phyloP scores from a whole-genome alignment of 257 asterid species.

The Galeopsis tetrahit region DNA sequence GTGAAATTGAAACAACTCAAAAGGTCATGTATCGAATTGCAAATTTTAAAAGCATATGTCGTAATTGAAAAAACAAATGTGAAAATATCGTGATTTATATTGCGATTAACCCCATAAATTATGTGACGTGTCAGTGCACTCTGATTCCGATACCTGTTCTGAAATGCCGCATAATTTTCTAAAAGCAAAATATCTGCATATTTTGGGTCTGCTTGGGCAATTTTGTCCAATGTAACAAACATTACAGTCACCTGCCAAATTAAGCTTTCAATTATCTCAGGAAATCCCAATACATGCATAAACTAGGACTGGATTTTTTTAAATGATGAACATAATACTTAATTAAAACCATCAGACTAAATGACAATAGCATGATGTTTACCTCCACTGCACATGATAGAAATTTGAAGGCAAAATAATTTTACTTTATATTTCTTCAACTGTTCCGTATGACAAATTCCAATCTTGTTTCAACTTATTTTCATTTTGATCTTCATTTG shows the following conservation, averaged over 20 bases:
- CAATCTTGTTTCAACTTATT: not conserved
- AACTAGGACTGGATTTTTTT: conserved; percentile 11
- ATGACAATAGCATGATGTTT: conserved; percentile 12
- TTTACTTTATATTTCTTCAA: not conserved
- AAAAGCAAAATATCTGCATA: conserved; percentile 87
- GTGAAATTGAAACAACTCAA: no score
- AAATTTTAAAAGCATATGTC: no score
- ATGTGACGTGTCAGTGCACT: conserved; percentile 8
- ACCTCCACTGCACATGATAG: conserved; percentile 4
- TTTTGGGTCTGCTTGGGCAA: conserved; percentile 90
- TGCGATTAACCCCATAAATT: not conserved
- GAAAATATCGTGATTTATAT: no score
- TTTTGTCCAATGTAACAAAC: conserved; percentile 95
- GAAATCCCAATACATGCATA: conserved; percentile 23
- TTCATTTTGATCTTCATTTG: conserved; percentile 18
- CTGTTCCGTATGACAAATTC: not conserved
- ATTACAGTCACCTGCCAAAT: conserved; percentile 90
- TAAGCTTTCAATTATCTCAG: conserved; percentile 37
- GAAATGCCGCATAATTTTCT: conserved; percentile 98
- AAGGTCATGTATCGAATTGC: no score
- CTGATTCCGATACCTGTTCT: conserved; percentile 73
- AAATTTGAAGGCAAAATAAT: conserved; percentile 7
- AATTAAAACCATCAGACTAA: conserved; percentile 13
- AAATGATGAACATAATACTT: conserved; percentile 8
- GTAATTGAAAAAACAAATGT: no score